phyloP scores from a whole-genome alignment of 805 yeast species.

The Diddensiella transvaalensis region DNA sequence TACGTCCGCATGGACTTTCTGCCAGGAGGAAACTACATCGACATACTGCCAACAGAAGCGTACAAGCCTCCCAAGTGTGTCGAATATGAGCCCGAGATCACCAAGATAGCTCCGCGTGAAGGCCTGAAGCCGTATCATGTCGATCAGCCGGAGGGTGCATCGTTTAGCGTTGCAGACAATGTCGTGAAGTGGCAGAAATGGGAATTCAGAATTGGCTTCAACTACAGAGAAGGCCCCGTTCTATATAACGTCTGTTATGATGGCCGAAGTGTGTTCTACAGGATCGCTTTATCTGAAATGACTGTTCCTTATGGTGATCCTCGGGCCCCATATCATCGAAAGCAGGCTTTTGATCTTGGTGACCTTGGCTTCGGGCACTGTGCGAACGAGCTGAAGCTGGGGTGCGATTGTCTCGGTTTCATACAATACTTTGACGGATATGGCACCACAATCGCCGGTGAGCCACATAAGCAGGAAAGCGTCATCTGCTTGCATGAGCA shows the following conservation, averaged over 20 bases:
- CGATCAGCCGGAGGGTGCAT: conserved; percentile 80
- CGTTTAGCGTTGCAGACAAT: conserved; percentile 67
- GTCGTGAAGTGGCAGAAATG: conserved; percentile 75
- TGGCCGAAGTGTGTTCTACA: conserved; percentile 75
- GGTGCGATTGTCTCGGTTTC: conserved; percentile 84
- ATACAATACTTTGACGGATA: conserved; percentile 82
- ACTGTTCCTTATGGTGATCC: conserved; percentile 83
- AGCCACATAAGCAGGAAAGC: conserved; percentile 65
- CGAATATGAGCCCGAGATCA: conserved; percentile 48
- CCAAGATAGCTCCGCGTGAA: conserved; percentile 47
- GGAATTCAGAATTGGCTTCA: conserved; percentile 76
- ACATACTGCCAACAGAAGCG: conserved; percentile 58
- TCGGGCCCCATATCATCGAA: conserved; percentile 76
- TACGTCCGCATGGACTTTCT: conserved; percentile 76
- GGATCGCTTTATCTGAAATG: conserved; percentile 77
- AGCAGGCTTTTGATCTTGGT: conserved; percentile 83
- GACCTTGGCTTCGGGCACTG: conserved; percentile 86
- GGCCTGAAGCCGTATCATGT: conserved; percentile 65
- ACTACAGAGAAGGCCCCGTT: conserved; percentile 82
- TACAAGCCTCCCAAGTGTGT: conserved; percentile 66
- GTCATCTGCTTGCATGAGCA: conserved; percentile 85
- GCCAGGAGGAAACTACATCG: conserved; percentile 65
- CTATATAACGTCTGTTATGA: conserved; percentile 68
- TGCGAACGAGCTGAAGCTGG: conserved; percentile 73
- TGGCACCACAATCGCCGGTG: conserved; percentile 64